Conservation (phyloP, 2,329 filamentous ascomycete genomes). For the Madurella fahalii region DNA sequence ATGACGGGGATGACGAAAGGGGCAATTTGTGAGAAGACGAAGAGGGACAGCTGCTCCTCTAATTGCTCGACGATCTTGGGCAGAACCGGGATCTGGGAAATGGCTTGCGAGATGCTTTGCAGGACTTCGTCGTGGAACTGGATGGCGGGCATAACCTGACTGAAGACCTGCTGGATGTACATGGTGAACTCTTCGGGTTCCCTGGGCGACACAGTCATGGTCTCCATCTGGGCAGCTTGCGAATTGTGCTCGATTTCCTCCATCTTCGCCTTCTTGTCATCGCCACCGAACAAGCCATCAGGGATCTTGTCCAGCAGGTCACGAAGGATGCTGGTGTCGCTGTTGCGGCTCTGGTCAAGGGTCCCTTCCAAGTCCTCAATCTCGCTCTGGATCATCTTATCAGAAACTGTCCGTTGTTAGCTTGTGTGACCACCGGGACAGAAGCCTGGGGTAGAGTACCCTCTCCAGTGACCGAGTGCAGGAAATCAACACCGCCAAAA, state of each 20-base stretch:
- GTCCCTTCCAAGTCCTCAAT: constrained; percentile 84
- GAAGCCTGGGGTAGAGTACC: constrained; percentile 32
- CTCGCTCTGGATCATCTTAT: constrained; percentile 89
- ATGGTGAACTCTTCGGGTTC: constrained; percentile 78
- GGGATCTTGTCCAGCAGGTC: constrained; percentile 80
- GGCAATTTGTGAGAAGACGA: constrained; percentile 87
- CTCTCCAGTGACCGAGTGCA: constrained; percentile 77
- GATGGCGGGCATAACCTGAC: constrained; percentile 83
- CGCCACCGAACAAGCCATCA: constrained; percentile 70
- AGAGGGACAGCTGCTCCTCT: constrained; percentile 81
- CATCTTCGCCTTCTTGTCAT: constrained; percentile 69
- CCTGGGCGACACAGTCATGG: constrained; percentile 68
- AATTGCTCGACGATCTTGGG: constrained; percentile 82
- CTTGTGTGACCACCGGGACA: not conserved
- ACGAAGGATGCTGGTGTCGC: constrained; percentile 70
- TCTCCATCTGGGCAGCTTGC: constrained; percentile 68
- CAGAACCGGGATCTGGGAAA: constrained; percentile 81
- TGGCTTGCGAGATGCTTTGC: constrained; percentile 69
- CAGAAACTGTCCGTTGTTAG: constrained; percentile 55
- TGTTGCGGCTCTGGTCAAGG: constrained; percentile 59
- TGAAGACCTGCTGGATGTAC: constrained; percentile 69
- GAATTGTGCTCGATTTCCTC: constrained; percentile 77
- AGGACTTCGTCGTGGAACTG: constrained; percentile 88
- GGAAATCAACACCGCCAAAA: constrained; percentile 90
- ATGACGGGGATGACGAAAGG: constrained; percentile 85